These are phyloP conservation scores for Microcos paniculata DNA, from an alignment of 345 rosid genomes.

Conservation along the genomic window DNA sequence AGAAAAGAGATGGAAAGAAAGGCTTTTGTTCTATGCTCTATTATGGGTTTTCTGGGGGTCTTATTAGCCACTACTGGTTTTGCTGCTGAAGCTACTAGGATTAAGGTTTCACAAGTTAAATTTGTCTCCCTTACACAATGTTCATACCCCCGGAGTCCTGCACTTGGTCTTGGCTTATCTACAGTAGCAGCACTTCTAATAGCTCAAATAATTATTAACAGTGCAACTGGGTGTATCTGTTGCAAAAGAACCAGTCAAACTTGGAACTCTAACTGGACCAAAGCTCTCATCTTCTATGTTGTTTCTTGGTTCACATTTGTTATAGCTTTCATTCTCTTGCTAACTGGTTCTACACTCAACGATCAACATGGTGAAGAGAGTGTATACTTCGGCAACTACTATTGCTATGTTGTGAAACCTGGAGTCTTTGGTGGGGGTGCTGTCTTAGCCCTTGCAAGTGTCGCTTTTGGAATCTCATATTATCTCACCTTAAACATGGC, in stretches of 20 bases:
- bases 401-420: slow-evolving; percentile 76
- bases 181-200: slow-evolving; percentile 63
- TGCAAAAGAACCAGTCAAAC: slow-evolving; percentile 57
- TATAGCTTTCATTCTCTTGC: slow-evolving; percentile 67
- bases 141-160: slow-evolving; percentile 70
- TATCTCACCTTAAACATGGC: slow-evolving; percentile 51
- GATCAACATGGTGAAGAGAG: slow-evolving; percentile 56
- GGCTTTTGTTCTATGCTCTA: slow-evolving; percentile 47
- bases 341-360: slow-evolving; percentile 80
- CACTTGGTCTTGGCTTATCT: slow-evolving; percentile 63
- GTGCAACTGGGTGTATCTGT: slow-evolving; percentile 74
- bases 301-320: slow-evolving; percentile 90
- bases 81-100: slow-evolving; percentile 86
- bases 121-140: slow-evolving; percentile 45
- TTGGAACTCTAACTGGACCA: slow-evolving; percentile 60
- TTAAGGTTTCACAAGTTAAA: slow-evolving; percentile 72
- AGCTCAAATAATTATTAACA: slow-evolving; percentile 61
- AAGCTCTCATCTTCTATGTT: slow-evolving; percentile 64
- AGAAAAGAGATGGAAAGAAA: slow-evolving; percentile 57
- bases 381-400: slow-evolving; percentile 43
- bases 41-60: slow-evolving; percentile 60
- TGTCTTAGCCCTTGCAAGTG: slow-evolving; percentile 53
- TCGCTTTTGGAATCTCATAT: slow-evolving; percentile 64
- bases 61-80: slow-evolving; percentile 82
- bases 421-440: slow-evolving; percentile 85